Conservation (phyloP, 768 basidiomycete genomes). For the Pluteus cervinus region DNA sequence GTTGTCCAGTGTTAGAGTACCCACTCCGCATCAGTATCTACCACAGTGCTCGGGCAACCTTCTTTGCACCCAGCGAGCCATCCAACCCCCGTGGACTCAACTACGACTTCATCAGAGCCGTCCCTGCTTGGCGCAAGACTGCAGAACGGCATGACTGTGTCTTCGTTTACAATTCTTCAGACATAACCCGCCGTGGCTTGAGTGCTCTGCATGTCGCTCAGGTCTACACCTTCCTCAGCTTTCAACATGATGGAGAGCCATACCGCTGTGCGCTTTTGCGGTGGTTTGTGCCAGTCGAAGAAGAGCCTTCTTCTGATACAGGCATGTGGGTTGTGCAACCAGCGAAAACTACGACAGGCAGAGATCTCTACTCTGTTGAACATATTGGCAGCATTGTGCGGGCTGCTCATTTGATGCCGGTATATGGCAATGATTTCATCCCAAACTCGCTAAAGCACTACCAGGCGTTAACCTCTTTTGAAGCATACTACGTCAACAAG, state of each 20-base stretch:
- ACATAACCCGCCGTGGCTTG: conserved; percentile 13
- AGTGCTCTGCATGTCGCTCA: conserved; percentile 14
- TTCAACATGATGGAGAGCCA: conserved; percentile 9
- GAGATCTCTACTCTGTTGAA: conserved; percentile 12
- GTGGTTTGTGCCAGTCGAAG: conserved; percentile 16
- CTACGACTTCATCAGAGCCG: conserved; percentile 19
- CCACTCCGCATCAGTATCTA: conserved; percentile 13
- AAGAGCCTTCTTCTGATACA: conserved; percentile 13
- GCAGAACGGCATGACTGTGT: conserved; percentile 21
- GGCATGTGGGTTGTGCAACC: conserved; percentile 26
- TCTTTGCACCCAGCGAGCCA: conserved; percentile 16
- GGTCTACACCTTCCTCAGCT: conserved; percentile 21
- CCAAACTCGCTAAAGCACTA: conserved; percentile 13
- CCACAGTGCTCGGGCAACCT: conserved; percentile 22
- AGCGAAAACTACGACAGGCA: conserved; percentile 10
- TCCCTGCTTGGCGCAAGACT: conserved; percentile 16
- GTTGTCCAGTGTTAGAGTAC: no score
- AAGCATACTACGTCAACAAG: conserved; percentile 22
- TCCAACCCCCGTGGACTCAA: conserved; percentile 16
- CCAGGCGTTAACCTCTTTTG: conserved; percentile 17
- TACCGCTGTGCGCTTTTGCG: conserved; percentile 23
- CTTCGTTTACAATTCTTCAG: conserved; percentile 14
- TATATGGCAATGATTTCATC: conserved; percentile 16
- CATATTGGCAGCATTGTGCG: conserved; percentile 21
- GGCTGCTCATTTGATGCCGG: conserved; percentile 21